These are phyloP conservation scores for Komagataella populi DNA, from an alignment of 805 yeast species.

Conservation along the genomic window DNA sequence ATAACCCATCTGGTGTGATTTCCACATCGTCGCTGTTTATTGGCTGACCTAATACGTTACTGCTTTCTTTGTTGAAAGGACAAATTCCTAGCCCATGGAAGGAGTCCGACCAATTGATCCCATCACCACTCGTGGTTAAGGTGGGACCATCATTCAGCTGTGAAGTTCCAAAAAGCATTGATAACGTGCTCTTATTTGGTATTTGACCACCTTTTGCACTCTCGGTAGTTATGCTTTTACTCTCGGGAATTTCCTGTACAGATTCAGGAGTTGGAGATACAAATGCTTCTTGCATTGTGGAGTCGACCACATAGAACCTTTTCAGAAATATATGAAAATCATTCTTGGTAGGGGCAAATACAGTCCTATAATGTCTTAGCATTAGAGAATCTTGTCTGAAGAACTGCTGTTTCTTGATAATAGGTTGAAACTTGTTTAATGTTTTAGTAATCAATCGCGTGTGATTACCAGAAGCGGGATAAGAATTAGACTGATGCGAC, in stretches of 20 bases:
- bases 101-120: conserved; percentile 70
- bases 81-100: conserved; percentile 74
- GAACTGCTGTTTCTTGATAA: not conserved
- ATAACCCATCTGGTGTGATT: conserved; percentile 88
- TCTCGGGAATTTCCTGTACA: not conserved
- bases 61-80: conserved; percentile 56
- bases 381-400: not conserved
- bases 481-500: too few relatives aligned
- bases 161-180: not conserved
- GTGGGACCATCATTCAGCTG: not conserved
- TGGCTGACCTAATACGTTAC: conserved; percentile 45
- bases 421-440: not conserved
- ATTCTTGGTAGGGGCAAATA: not conserved
- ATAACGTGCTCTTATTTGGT: not conserved
- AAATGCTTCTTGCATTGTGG: not conserved
- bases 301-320: not conserved
- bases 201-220: not conserved
- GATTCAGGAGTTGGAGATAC: not conserved
- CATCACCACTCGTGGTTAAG: conserved; percentile 5
- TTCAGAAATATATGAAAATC: not conserved
- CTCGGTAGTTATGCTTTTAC: not conserved
- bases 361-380: not conserved
- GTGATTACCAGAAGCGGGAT: not conserved
- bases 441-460: not conserved
- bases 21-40: conserved; percentile 70